Evolutionary conservation across 768 basidiomycete species (phyloP).

Genomic region (Mycena capillaripes): DNA sequence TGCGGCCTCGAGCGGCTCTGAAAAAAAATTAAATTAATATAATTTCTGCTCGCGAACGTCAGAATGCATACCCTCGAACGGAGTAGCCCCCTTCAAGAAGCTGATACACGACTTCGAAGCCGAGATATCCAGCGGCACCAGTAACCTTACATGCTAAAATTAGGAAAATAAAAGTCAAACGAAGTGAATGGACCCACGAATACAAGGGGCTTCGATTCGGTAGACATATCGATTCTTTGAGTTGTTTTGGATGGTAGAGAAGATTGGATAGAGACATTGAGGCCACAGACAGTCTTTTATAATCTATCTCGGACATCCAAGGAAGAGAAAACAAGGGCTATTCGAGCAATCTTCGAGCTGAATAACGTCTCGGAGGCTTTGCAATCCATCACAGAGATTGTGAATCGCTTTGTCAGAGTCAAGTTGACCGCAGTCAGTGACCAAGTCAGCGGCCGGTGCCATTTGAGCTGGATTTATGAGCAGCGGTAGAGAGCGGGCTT

Average conservation of each 20-base stretch:
- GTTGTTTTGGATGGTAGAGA: neutral
- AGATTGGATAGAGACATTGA: neutral
- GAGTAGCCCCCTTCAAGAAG: constrained; percentile 31
- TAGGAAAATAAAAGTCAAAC: neutral
- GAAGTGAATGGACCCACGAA: constrained; percentile 18
- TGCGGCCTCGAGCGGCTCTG: constrained; percentile 33
- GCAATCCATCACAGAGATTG: neutral
- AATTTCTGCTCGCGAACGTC: no score
- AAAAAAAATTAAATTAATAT: neutral
- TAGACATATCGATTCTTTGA: constrained; percentile 24
- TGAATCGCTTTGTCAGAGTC: neutral
- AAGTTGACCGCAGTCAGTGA: no score
- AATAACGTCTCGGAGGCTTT: no score
- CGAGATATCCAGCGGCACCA: constrained; percentile 29
- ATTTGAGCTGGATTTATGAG: no score
- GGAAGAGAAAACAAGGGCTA: neutral
- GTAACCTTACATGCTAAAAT: neutral
- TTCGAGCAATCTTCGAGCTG: no score
- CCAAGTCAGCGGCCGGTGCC: no score
- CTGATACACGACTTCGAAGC: constrained; percentile 34
- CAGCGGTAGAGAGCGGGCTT: no score
- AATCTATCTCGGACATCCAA: neutral
- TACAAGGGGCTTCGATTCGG: constrained; percentile 28
- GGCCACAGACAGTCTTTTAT: neutral
- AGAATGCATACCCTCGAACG: no score